A percentile compares a stretch with the other conserved stretches of the same genome.
Conservation (phyloP, 108 stramenopile species). For the Skeletonema grethae region DNA sequence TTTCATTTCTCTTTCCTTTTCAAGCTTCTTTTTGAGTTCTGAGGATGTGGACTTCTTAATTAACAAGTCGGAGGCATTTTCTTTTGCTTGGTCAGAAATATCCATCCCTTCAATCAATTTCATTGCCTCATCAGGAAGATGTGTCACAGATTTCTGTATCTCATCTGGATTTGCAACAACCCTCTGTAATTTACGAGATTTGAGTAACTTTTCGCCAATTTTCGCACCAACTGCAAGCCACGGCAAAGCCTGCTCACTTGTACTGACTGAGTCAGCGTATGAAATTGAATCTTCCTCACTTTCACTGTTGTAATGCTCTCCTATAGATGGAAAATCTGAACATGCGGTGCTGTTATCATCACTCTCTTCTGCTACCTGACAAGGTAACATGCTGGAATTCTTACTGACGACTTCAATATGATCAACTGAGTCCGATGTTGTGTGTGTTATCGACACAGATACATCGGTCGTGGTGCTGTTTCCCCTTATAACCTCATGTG, state of each 20-base stretch:
- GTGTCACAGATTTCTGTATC: conserved; percentile 4
- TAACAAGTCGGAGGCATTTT: conserved; percentile 42
- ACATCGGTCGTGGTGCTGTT: neutral
- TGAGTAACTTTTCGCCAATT: conserved; percentile 77
- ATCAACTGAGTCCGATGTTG: neutral
- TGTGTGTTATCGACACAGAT: conserved; percentile 12
- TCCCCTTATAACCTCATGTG: neutral
- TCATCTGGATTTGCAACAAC: conserved; percentile 42
- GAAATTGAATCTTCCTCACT: neutral
- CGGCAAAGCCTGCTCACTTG: conserved; percentile 32
- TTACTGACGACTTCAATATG: neutral
- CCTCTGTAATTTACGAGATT: conserved; percentile 71
- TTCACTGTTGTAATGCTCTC: neutral
- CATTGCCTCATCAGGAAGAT: conserved; percentile 33
- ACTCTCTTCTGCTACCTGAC: conserved; percentile 1
- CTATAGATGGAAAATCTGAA: conserved; percentile 5
- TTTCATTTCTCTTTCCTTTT: conserved; percentile 13
- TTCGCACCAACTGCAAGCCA: conserved; percentile 84
- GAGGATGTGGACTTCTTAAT: conserved; percentile 5
- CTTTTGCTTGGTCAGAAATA: conserved; percentile 48
- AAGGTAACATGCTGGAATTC: neutral
- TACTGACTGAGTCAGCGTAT: conserved; percentile 12
- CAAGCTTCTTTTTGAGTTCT: neutral
- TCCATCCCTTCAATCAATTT: conserved; percentile 33
- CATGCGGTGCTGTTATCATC: conserved; percentile 2